phyloP scores from a whole-genome alignment of 306 rosid genomes.

The Rosa chinensis region DNA sequence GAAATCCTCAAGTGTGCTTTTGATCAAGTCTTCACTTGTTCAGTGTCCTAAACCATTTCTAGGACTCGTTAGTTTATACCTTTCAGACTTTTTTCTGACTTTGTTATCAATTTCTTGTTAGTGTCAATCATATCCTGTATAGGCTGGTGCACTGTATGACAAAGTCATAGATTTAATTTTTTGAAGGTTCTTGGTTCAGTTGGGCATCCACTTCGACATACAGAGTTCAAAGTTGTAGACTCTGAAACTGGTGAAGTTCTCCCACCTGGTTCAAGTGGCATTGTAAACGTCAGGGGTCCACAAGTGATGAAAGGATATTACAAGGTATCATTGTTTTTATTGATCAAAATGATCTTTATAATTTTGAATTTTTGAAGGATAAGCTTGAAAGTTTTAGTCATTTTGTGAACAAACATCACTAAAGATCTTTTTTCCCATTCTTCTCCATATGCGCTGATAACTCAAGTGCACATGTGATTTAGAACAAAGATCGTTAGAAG shows the following conservation, averaged over 20 bases:
- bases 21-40: not conserved
- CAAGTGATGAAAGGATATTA: constrained; percentile 91
- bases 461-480: not conserved
- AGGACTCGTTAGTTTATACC: no score
- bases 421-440: not conserved
- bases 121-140: constrained; percentile 16
- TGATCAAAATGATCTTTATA: not conserved
- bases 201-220: constrained; percentile 78
- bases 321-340: constrained; percentile 51
- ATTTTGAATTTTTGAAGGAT: not conserved
- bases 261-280: constrained; percentile 80
- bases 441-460: not conserved
- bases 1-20: constrained; percentile 15
- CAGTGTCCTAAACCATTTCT: constrained; percentile 14
- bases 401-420: not conserved
- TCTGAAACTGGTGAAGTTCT: constrained; percentile 70
- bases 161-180: constrained; percentile 32
- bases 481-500: not conserved
- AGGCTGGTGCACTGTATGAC: constrained; percentile 36
- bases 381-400: not conserved
- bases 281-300: constrained; percentile 76
- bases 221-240: constrained; percentile 74
- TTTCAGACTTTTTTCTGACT: constrained; percentile 14
- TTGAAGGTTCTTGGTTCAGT: constrained; percentile 91
- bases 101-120: not conserved